These are phyloP conservation scores for Apiotrichum veenhuisii DNA, from an alignment of 1,284 basidiomycete genomes.

Conservation along the genomic window DNA sequence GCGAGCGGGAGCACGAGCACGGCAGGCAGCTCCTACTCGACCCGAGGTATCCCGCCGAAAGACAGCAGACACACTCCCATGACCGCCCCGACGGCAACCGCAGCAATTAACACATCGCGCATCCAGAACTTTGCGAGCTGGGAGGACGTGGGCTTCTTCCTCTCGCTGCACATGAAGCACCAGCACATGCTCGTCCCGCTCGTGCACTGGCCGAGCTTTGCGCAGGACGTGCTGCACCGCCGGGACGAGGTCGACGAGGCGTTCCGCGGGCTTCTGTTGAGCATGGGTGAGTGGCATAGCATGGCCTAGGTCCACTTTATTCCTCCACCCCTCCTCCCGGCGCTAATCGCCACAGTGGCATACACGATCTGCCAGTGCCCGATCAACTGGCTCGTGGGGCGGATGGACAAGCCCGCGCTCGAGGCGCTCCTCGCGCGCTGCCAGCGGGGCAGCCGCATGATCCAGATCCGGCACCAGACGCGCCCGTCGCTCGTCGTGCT, in stretches of 20 bases:
- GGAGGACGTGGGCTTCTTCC: constrained; percentile 28
- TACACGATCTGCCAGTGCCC: constrained; percentile 34
- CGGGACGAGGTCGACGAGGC: constrained; percentile 25
- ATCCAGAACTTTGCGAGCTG: constrained; percentile 25
- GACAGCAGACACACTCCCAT: no score
- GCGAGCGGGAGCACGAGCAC: not conserved
- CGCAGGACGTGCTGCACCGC: constrained; percentile 28
- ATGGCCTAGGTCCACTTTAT: not conserved
- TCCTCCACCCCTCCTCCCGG: not conserved
- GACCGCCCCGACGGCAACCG: no score
- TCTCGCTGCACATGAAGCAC: constrained; percentile 28
- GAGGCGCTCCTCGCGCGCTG: constrained; percentile 20
- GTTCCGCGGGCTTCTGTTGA: constrained; percentile 29
- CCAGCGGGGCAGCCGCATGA: constrained; percentile 23
- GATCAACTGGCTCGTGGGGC: constrained; percentile 17
- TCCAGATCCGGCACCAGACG: constrained; percentile 23
- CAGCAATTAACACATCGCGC: not conserved
- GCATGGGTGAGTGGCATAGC: constrained; percentile 18
- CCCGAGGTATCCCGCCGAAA: no score
- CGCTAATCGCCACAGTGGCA: constrained; percentile 6
- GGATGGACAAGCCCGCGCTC: constrained; percentile 19
- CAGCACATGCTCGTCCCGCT: constrained; percentile 31
- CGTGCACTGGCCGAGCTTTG: constrained; percentile 31
- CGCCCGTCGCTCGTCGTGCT: constrained; percentile 19
- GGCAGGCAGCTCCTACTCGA: no score